Evolutionary conservation across 2,329 filamentous ascomycete species (phyloP).

Genomic region (Drechmeria coniospora): DNA sequence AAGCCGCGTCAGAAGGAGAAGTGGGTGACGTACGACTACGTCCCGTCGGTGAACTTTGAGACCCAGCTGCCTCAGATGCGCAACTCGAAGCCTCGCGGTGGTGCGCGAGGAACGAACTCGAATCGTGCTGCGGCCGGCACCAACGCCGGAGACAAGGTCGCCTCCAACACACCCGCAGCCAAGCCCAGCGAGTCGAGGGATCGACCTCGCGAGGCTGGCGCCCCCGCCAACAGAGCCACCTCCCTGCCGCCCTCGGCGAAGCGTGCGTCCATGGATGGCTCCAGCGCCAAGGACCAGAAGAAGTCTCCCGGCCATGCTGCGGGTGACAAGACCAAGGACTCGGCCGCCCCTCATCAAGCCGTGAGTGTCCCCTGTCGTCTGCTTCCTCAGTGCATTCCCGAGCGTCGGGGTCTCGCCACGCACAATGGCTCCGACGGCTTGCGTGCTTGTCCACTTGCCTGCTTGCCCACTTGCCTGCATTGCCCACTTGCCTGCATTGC

Average conservation of each 20-base stretch:
- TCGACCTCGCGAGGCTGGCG: constrained; percentile 19
- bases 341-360: constrained; percentile 13
- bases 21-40: constrained; percentile 73
- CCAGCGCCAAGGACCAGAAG: constrained; percentile 26
- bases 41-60: constrained; percentile 72
- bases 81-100: constrained; percentile 33
- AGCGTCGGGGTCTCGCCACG: too few relatives aligned
- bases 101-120: constrained; percentile 26
- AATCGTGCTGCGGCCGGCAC: constrained; percentile 20
- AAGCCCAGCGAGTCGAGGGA: constrained; percentile 20
- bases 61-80: constrained; percentile 54
- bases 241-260: constrained; percentile 25
- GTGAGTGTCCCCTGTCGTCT: constrained; percentile 20
- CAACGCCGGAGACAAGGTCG: constrained; percentile 22
- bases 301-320: constrained; percentile 22
- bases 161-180: constrained; percentile 11
- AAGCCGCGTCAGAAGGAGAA: constrained; percentile 57
- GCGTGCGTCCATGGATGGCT: constrained; percentile 26
- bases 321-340: constrained; percentile 27
- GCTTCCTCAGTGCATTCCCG: too few relatives aligned
- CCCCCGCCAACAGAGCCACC: constrained; percentile 17
- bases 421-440: too few relatives aligned
- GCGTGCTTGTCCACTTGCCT: too few relatives aligned
- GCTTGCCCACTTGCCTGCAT: too few relatives aligned
- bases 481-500: too few relatives aligned